A percentile compares a stretch with the other conserved stretches of the same genome.
These are phyloP conservation scores for Monosporascus sp. DNA, from an alignment of 2,329 filamentous ascomycete genomes.

Conservation along the genomic window DNA sequence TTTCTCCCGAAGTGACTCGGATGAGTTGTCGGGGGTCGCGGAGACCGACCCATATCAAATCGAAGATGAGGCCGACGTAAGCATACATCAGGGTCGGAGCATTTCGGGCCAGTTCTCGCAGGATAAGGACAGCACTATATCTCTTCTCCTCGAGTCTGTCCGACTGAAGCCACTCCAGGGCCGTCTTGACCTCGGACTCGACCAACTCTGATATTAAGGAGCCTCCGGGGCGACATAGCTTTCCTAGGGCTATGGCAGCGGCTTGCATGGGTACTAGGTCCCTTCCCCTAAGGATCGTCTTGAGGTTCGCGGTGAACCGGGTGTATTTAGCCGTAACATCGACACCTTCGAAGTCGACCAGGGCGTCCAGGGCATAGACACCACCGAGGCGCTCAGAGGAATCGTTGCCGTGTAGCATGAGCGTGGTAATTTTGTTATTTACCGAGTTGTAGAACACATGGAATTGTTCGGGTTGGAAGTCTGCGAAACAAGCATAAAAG, in stretches of 20 bases:
- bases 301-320: conserved; percentile 85
- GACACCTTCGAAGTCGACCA: conserved; percentile 95
- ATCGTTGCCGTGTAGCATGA: conserved; percentile 83
- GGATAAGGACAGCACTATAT: conserved; percentile 86
- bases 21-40: conserved; percentile 89
- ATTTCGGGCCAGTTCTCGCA: conserved; percentile 86
- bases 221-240: conserved; percentile 86
- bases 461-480: conserved; percentile 79
- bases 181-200: conserved; percentile 93
- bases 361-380: conserved; percentile 82
- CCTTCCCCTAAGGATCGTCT: conserved; percentile 81
- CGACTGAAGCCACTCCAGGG: conserved; percentile 93
- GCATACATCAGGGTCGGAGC: conserved; percentile 94
- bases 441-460: conserved; percentile 50
- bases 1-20: conserved; percentile 84
- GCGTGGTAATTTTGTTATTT: conserved; percentile 51
- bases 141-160: conserved; percentile 89
- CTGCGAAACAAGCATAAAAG: conserved; percentile 33
- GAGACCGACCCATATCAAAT: conserved; percentile 92
- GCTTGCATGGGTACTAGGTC: conserved; percentile 88
- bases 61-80: conserved; percentile 91
- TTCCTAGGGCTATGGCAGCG: conserved; percentile 82
- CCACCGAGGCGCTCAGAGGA: conserved; percentile 86
- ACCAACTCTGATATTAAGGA: conserved; percentile 93
- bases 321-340: conserved; percentile 92